Evolutionary conservation across 805 yeast species (phyloP).

Genomic region (Cyberlindnera samutprakarnensis): DNA sequence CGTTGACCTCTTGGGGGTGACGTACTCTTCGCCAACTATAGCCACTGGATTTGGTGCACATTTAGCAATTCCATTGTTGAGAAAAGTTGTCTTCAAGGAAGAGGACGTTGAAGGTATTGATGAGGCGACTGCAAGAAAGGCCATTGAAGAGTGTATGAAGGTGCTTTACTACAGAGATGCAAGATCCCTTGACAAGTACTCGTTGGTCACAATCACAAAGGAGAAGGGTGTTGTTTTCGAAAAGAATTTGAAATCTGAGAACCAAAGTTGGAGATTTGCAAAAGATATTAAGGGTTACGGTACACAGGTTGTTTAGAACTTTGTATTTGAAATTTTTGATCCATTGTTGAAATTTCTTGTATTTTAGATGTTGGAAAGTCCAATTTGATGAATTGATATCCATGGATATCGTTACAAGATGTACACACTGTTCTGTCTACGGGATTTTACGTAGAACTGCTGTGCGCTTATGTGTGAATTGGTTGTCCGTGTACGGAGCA

Average conservation of each 20-base stretch:
- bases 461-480: too few relatives aligned
- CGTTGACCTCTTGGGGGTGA: constrained; percentile 87
- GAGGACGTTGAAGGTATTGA: constrained; percentile 62
- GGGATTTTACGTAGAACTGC: too few relatives aligned
- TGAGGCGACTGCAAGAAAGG: constrained; percentile 68
- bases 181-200: constrained; percentile 79
- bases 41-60: constrained; percentile 98
- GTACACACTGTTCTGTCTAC: too few relatives aligned
- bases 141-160: constrained; percentile 84
- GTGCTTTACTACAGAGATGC: constrained; percentile 96
- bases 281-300: constrained; percentile 87
- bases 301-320: constrained; percentile 44
- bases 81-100: constrained; percentile 76
- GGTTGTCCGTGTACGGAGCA: too few relatives aligned
- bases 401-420: too few relatives aligned
- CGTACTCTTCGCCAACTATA: constrained; percentile 78
- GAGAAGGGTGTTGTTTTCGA: constrained; percentile 57
- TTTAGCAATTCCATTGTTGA: constrained; percentile 84
- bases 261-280: constrained; percentile 89
- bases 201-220: constrained; percentile 67
- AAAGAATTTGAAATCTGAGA: constrained; percentile 57
- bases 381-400: too few relatives aligned
- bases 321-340: too few relatives aligned
- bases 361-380: too few relatives aligned
- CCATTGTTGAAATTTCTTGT: too few relatives aligned